Base-by-base conservation (phyloP, 2,329 filamentous ascomycete species). In the Cladosporium oxysporum region DNA sequence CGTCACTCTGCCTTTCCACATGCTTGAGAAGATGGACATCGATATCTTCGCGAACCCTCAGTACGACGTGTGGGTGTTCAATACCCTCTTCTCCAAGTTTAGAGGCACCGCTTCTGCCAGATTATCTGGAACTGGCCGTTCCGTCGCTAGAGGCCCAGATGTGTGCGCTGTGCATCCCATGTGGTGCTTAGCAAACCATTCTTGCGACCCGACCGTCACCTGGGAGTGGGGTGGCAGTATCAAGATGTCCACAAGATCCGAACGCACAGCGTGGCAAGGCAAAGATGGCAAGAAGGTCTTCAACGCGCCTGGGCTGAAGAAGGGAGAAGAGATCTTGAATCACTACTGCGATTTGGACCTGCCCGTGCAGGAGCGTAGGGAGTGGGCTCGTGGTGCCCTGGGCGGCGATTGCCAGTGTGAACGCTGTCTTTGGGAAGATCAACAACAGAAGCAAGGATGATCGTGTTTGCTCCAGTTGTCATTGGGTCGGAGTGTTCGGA, bases 171-270 rank as follows among this genome's bases (percentile, higher is more conserved):
- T 98, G 31, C 93, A 98, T 79, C 93, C 94, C 1, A 88, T 96
- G 71, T 99, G 95, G 93, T 98, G 93, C 79, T 83, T 98, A 33
- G 93, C 94, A 31, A 99, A 99, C 74, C 95, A 99, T 77, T 92
- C 93, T 76, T 99, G 95, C 79, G 89, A 97, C 75, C 95, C 95
- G 10, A 97, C 97, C 77, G 93, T 98, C 47, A 87, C 87, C 3
- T 99, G 95, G 95, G 91, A 96, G 74, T 97, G 93, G 92, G 88
- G 90, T 31, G 91, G 91, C 0, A 85, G 85, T 62, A 93, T 95
- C 85, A 85, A 87, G 41, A 86, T 95, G 67, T 87, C 83, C 82
- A 86, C 87, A 2, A 82, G 88, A 58, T 81, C 87, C 68, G 80
- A 84, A 69, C 81, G 87, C 44, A 82, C 90, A 5, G 79, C 85